Percentiles rank a stretch among this genome's conserved stretches.
These are phyloP conservation scores for Thecaphora thlaspeos DNA, from an alignment of 1,284 basidiomycete species.

Conservation along the genomic window DNA sequence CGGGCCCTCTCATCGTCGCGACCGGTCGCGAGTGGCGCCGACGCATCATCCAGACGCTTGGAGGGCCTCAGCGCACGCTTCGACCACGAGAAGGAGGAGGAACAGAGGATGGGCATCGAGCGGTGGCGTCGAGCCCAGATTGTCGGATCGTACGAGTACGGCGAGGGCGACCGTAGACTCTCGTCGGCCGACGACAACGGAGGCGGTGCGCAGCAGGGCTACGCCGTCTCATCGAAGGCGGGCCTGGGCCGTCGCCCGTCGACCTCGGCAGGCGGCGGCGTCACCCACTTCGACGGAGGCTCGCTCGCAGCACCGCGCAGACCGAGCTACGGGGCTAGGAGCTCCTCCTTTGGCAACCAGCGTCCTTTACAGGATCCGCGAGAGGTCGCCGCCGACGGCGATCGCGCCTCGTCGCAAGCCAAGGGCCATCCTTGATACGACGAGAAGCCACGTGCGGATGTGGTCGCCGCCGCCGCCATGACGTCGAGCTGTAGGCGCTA, in stretches of 20 bases:
- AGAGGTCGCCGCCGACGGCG: no score
- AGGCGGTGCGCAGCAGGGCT: neutral
- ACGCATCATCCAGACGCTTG: constrained; percentile 1
- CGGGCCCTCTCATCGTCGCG: constrained; percentile 14
- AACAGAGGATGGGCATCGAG: constrained; percentile 10
- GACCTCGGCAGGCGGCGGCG: constrained; percentile 29
- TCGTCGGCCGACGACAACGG: constrained; percentile 7
- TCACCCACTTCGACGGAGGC: constrained; percentile 17
- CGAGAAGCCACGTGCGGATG: no score
- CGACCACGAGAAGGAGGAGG: constrained; percentile 6
- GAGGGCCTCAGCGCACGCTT: neutral
- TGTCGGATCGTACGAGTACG: constrained; percentile 16
- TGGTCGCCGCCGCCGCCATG: no score
- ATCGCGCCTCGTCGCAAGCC: no score
- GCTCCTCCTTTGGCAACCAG: neutral
- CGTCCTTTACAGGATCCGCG: no score
- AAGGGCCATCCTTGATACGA: no score
- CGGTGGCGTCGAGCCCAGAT: constrained; percentile 13
- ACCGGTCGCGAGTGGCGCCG: constrained; percentile 25
- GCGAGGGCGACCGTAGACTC: constrained; percentile 14
- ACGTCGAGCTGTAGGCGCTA: no score
- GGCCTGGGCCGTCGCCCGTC: constrained; percentile 20
- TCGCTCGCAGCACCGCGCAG: neutral
- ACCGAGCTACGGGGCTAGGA: neutral
- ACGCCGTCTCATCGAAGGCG: constrained; percentile 9